Conservation (phyloP, 192 early-diverging fungal species). For the Gonapodya sp. region DNA sequence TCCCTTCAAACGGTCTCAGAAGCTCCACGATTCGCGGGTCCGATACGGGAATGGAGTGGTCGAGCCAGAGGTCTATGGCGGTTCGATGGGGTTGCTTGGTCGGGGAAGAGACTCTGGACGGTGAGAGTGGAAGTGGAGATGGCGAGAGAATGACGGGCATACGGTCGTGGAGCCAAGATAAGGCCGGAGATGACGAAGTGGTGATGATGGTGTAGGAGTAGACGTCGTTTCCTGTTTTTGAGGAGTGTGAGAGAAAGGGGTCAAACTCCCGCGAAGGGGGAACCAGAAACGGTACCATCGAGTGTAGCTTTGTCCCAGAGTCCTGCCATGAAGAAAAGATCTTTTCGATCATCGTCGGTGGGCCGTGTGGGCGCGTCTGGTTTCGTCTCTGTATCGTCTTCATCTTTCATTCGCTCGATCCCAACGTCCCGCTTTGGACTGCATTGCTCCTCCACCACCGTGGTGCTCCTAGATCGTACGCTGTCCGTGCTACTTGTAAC, state of each 20-base stretch:
- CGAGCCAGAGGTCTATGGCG: conserved; percentile 36
- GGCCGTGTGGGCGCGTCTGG: not conserved
- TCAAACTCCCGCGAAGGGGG: conserved; percentile 24
- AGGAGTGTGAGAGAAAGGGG: conserved; percentile 7
- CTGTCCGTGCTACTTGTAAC: not conserved
- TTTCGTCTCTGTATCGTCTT: not conserved
- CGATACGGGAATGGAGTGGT: conserved; percentile 19
- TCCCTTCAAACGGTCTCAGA: conserved; percentile 35
- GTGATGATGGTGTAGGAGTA: conserved; percentile 44
- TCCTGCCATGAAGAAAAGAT: not conserved
- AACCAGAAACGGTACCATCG: conserved; percentile 42
- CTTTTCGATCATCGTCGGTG: not conserved
- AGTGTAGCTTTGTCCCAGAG: not conserved
- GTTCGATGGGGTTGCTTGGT: conserved; percentile 18
- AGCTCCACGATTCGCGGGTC: conserved; percentile 20
- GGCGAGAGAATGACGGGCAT: conserved; percentile 43
- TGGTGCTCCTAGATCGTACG: no score
- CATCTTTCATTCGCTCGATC: no score
- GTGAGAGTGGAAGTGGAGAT: no score
- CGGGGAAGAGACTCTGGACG: not conserved
- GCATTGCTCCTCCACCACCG: no score
- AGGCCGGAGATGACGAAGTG: conserved; percentile 26
- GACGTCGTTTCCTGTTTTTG: conserved; percentile 16
- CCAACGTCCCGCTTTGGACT: no score
- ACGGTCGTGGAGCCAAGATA: conserved; percentile 41